Conservation (phyloP, 2,329 filamentous ascomycete species). For the Calycina marina region DNA sequence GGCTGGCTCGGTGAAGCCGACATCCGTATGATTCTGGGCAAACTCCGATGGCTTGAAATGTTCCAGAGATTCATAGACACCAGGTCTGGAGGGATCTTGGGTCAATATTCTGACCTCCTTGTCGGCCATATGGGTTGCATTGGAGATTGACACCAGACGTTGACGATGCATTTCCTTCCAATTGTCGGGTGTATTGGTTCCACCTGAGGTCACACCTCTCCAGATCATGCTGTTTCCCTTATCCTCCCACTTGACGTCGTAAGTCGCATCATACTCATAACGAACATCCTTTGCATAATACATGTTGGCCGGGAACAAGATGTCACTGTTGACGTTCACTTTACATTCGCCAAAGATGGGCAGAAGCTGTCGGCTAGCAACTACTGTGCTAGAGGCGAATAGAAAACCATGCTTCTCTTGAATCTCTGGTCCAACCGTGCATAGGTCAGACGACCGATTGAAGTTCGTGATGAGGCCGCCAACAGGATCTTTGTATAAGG, state of each 20-base stretch:
- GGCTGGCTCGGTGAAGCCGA: conserved; percentile 24
- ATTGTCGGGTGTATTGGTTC: conserved; percentile 31
- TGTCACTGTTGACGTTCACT: conserved; percentile 47
- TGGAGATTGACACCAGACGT: conserved; percentile 40
- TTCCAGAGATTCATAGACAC: conserved; percentile 25
- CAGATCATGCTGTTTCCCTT: conserved; percentile 44
- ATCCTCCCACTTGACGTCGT: conserved; percentile 41
- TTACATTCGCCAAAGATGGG: conserved; percentile 50
- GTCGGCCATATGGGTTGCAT: conserved; percentile 31
- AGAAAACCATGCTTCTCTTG: conserved; percentile 39
- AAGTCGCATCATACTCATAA: conserved; percentile 40
- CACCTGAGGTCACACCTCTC: conserved; percentile 52
- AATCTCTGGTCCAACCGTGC: conserved; percentile 36
- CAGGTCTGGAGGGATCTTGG: conserved; percentile 23
- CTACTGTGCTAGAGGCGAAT: conserved; percentile 35
- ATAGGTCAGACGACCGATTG: conserved; percentile 42
- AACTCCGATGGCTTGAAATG: conserved; percentile 29
- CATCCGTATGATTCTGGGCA: conserved; percentile 20
- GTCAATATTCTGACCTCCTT: conserved; percentile 24
- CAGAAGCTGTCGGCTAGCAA: conserved; percentile 37
- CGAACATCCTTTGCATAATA: conserved; percentile 43
- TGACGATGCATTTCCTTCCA: conserved; percentile 43
- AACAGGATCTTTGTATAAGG: conserved; percentile 27
- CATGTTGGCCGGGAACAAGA: conserved; percentile 49
- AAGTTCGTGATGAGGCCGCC: conserved; percentile 42